These are phyloP conservation scores for Leishmania tarentolae DNA, from an alignment of 208 protist genomes.

Conservation along the genomic window DNA sequence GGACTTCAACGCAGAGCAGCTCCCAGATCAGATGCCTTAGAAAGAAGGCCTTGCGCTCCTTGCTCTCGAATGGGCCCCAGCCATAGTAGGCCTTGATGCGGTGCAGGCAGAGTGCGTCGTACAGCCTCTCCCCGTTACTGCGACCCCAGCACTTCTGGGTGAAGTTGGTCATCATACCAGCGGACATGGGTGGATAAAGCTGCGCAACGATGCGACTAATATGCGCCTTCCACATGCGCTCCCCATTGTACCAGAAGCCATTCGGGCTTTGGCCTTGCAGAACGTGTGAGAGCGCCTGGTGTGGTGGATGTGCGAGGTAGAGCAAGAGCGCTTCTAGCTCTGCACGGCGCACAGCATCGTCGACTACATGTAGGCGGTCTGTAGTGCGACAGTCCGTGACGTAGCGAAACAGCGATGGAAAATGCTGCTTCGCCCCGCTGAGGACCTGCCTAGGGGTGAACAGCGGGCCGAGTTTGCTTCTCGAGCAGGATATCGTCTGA, in stretches of 20 bases:
- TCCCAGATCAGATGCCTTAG: constrained; percentile 83
- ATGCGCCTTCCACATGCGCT: constrained; percentile 83
- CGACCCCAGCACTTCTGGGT: constrained; percentile 92
- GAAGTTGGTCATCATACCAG: constrained; percentile 91
- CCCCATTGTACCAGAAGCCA: constrained; percentile 81
- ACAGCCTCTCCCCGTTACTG: constrained; percentile 83
- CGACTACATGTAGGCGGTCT: constrained; percentile 78
- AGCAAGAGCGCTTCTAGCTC: constrained; percentile 80
- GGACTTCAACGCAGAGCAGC: constrained; percentile 61
- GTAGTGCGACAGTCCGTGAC: constrained; percentile 45
- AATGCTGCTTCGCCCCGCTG: constrained; percentile 25
- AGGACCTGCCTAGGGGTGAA: constrained; percentile 19
- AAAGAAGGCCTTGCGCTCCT: constrained; percentile 88
- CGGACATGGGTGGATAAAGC: constrained; percentile 70
- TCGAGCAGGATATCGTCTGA: not conserved
- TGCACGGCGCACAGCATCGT: constrained; percentile 75
- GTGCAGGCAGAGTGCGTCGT: constrained; percentile 80
- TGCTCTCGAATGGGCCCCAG: constrained; percentile 77
- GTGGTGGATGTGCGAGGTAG: constrained; percentile 65
- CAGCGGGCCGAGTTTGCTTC: not conserved
- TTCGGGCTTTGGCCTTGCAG: constrained; percentile 66
- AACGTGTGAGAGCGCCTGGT: constrained; percentile 73
- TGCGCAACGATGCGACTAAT: constrained; percentile 71
- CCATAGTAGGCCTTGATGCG: constrained; percentile 78
- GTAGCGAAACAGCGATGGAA: constrained; percentile 56